Conservation (phyloP, 2,329 filamentous ascomycete species). For the Neofusicoccum parvum region DNA sequence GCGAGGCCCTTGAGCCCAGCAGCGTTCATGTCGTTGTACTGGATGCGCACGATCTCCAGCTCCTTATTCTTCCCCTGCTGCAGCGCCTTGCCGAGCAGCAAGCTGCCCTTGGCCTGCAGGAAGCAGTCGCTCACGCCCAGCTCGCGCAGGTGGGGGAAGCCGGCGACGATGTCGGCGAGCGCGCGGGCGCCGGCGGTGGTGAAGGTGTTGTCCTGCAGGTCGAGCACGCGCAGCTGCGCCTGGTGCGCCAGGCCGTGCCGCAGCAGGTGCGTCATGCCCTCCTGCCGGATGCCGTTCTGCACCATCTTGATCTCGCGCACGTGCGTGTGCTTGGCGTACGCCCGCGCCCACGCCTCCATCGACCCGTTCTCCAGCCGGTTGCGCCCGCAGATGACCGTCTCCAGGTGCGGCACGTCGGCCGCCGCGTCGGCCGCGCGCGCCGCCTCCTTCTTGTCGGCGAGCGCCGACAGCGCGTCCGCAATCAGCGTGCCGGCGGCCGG, state of each 20-base stretch:
- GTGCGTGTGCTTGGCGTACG: constrained; percentile 78
- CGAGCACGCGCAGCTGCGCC: constrained; percentile 70
- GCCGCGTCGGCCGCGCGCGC: constrained; percentile 65
- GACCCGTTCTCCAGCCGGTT: constrained; percentile 95
- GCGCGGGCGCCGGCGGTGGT: constrained; percentile 78
- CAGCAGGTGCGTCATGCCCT: constrained; percentile 83
- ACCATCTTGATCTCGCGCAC: constrained; percentile 94
- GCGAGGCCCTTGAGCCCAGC: constrained; percentile 73
- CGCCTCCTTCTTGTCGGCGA: constrained; percentile 81
- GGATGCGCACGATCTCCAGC: constrained; percentile 78
- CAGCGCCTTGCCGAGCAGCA: constrained; percentile 73
- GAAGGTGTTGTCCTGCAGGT: constrained; percentile 98
- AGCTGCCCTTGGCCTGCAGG: constrained; percentile 72
- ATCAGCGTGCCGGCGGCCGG: constrained; percentile 87
- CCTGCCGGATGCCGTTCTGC: constrained; percentile 94
- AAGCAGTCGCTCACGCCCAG: constrained; percentile 89
- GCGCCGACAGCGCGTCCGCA: constrained; percentile 79
- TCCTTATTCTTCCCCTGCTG: constrained; percentile 74
- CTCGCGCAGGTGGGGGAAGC: constrained; percentile 77
- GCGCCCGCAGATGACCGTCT: constrained; percentile 96
- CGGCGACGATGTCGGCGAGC: constrained; percentile 71
- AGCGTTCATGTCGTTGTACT: constrained; percentile 92
- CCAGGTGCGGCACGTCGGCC: constrained; percentile 69
- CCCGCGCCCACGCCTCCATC: constrained; percentile 92
- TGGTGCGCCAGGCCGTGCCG: constrained; percentile 76